Base-by-base conservation (phyloP, 306 rosid species). In the Ammopiptanthus mongolicus region DNA sequence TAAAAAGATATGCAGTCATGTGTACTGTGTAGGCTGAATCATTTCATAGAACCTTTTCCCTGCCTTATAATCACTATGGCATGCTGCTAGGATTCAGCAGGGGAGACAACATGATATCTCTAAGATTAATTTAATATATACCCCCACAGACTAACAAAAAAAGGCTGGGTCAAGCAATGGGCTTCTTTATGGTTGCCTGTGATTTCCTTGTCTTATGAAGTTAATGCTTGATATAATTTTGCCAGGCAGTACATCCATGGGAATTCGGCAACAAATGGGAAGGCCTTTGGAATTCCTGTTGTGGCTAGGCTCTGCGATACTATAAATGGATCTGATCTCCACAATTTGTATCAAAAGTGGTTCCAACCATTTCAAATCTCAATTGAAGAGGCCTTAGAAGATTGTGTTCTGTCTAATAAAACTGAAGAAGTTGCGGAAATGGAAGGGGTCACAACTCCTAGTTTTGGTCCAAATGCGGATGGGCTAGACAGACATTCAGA, bases 271-370 rank as follows among this genome's bases (percentile, higher is more conserved):
- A 74, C 89, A 51, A 88, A 82, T 69, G 88, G 89, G 86, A 93
- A 88, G 89, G 82, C 93, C 34, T 91, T 92, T 89, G 99, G 99
- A 75, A 85, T 95, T 87, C 99, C 99, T 68, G 85, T 90, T 67
- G 90, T 83, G 52, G 81, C 87, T 70, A 81, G 90, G 79, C 86
- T 87, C 18, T 36, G 79, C 75, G 80, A 80, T 83, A 66, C 69
- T 50, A 62, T 73, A 65, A 73, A 65, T 73, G 96, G 93, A 79
- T 92, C 92, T 73, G 96, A 92, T 88, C 85, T 95, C 41, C 73
- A 71, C 41, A 78, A 78, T 79, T 65, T 88, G 71, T 92, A 90
- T 86, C 71, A 82, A 17, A 90, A 84, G 57, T 83, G 88, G 86
- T 85, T 95, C 65, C 66, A 61, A 83, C 90, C 99, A 73, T 85